phyloP scores from a whole-genome alignment of 2,329 filamentous ascomycete species.

The Phaeomoniella chlamydospora region DNA sequence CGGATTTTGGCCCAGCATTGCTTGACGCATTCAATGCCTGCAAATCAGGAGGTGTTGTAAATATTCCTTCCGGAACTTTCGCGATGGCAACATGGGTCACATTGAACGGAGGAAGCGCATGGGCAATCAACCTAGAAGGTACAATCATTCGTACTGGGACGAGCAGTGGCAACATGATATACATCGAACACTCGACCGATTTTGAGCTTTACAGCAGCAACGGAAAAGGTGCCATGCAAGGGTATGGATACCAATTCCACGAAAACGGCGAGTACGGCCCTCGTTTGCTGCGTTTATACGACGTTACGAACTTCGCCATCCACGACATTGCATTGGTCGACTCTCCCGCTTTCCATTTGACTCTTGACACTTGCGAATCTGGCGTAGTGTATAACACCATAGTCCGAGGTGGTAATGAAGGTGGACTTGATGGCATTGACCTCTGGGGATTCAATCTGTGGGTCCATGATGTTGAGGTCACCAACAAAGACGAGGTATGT shows the following conservation, averaged over 20 bases:
- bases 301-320: slow-evolving; percentile 30
- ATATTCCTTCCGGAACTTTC: slow-evolving; percentile 33
- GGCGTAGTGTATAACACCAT: slow-evolving; percentile 41
- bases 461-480: slow-evolving; percentile 31
- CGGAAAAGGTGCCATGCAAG: slow-evolving; percentile 35
- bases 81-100: slow-evolving; percentile 32
- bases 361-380: slow-evolving; percentile 30
- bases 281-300: slow-evolving; percentile 30
- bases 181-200: slow-evolving; percentile 32
- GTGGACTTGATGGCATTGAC: slow-evolving; percentile 24
- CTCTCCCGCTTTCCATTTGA: slow-evolving; percentile 33
- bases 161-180: slow-evolving; percentile 37
- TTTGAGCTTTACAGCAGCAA: slow-evolving; percentile 34
- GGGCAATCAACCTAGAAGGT: slow-evolving; percentile 35
- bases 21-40: slow-evolving; percentile 34
- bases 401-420: slow-evolving; percentile 35
- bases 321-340: slow-evolving; percentile 35
- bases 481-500: slow-evolving; percentile 49
- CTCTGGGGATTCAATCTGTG: slow-evolving; percentile 16
- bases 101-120: slow-evolving; percentile 27
- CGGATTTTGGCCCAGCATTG: slow-evolving; percentile 34
- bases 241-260: slow-evolving; percentile 33
- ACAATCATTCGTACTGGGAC: slow-evolving; percentile 37
- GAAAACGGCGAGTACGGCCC: slow-evolving; percentile 23
- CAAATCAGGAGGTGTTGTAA: slow-evolving; percentile 32